Conservation (phyloP, 257 asterid species). For the Lycium ferocissimum region DNA sequence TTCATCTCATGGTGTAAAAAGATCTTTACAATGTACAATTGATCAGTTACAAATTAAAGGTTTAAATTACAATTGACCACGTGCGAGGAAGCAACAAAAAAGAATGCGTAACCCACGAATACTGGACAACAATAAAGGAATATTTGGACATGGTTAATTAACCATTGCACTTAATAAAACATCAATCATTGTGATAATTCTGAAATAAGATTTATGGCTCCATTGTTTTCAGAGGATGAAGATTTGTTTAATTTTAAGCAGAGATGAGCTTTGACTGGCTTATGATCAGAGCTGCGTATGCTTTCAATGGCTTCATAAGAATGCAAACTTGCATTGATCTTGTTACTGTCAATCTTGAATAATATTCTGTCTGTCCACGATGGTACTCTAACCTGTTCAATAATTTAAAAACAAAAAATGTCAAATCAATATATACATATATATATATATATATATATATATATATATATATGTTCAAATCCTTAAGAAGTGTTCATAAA, state of each 20-base stretch:
- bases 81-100: neutral
- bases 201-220: neutral
- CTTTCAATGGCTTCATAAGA: constrained; percentile 62
- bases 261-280: constrained; percentile 74
- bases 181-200: neutral
- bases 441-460: neutral
- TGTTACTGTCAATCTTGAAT: constrained; percentile 55
- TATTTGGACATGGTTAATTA: neutral
- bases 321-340: constrained; percentile 56
- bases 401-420: neutral
- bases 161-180: neutral
- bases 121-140: constrained; percentile 19
- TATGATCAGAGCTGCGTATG: constrained; percentile 68
- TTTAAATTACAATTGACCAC: neutral
- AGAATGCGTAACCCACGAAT: neutral
- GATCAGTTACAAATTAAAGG: neutral
- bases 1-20: neutral
- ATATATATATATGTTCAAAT: neutral
- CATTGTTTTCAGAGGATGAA: neutral
- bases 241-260: constrained; percentile 52
- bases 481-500: too few relatives aligned
- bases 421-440: neutral
- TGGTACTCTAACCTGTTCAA: constrained; percentile 69
- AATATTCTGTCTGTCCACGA: constrained; percentile 82
- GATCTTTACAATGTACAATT: neutral